These are phyloP conservation scores for Diutina pseudorugosa DNA, from an alignment of 1,139 yeast genomes.

Conservation along the genomic window DNA sequence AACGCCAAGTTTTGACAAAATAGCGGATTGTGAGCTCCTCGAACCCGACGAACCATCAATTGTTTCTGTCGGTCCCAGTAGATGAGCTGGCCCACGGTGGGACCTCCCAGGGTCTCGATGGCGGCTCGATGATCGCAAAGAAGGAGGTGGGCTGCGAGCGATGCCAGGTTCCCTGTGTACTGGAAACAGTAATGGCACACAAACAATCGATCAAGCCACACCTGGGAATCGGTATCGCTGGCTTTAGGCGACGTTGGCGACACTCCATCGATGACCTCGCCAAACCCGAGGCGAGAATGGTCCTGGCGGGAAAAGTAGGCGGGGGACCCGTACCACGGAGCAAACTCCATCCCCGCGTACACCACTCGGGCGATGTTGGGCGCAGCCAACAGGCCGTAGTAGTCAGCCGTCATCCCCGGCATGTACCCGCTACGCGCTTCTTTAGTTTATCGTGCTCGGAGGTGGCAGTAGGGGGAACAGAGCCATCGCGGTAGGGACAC, in stretches of 20 bases:
- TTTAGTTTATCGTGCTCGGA: too few species aligned
- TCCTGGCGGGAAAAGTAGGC: slow-evolving; percentile 45
- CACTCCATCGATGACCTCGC: background rate
- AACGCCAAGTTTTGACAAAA: slow-evolving; percentile 76
- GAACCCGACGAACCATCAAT: slow-evolving; percentile 44
- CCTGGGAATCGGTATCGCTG: slow-evolving; percentile 5
- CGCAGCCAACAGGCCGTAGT: slow-evolving; percentile 45
- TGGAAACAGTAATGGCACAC: slow-evolving; percentile 82
- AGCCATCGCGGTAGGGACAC: too few species aligned
- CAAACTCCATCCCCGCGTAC: slow-evolving; percentile 52
- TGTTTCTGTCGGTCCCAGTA: slow-evolving; percentile 46
- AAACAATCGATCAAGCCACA: slow-evolving; percentile 50
- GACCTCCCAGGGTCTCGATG: slow-evolving; percentile 12
- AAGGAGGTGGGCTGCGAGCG: slow-evolving; percentile 28
- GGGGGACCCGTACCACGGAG: slow-evolving; percentile 80
- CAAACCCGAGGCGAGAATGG: background rate
- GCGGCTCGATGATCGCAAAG: slow-evolving; percentile 25
- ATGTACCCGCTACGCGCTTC: background rate
- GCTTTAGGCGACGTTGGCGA: slow-evolving; percentile 5
- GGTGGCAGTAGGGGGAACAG: too few species aligned
- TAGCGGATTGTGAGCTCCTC: slow-evolving; percentile 49
- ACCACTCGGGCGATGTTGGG: slow-evolving; percentile 56
- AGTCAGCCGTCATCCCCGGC: background rate
- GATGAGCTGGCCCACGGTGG: slow-evolving; percentile 51
- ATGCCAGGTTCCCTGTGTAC: slow-evolving; percentile 39